Evolutionary conservation across 176 grass and related monocot genomes (phyloP).

Genomic region (Paspalum notatum): DNA sequence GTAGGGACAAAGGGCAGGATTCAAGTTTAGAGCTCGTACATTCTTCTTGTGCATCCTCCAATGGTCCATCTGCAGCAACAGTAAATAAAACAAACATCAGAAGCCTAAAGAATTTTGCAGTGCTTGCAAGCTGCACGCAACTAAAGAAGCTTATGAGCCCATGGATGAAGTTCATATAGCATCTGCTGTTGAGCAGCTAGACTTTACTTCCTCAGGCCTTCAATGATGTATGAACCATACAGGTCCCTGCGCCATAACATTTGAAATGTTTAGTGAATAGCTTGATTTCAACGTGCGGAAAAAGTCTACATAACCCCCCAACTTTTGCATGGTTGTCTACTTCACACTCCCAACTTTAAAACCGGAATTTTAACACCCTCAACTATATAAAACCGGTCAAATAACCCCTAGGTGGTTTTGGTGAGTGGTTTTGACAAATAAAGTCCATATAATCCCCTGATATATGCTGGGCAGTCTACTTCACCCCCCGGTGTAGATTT

Average conservation of each 20-base stretch:
- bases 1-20: background rate
- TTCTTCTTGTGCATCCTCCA: conserved; percentile 81
- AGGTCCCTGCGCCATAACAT: conserved; percentile 65
- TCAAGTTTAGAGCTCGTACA: conserved; percentile 45
- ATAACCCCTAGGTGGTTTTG: too few relatives aligned
- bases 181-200: conserved; percentile 22
- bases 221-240: conserved; percentile 83
- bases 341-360: too few relatives aligned
- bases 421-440: too few relatives aligned
- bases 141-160: background rate
- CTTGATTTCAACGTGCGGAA: background rate
- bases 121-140: background rate
- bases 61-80: conserved; percentile 68
- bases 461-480: too few relatives aligned
- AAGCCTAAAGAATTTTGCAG: background rate
- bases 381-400: too few relatives aligned
- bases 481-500: too few relatives aligned
- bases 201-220: conserved; percentile 77
- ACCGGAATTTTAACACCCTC: too few relatives aligned
- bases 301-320: too few relatives aligned
- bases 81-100: conserved; percentile 16
- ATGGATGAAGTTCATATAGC: background rate
- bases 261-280: background rate
- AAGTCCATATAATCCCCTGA: too few relatives aligned
- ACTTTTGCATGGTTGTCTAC: too few relatives aligned